These are phyloP conservation scores for Ettlia oleoabundans DNA, from an alignment of 139 green algal genomes.

Conservation along the genomic window DNA sequence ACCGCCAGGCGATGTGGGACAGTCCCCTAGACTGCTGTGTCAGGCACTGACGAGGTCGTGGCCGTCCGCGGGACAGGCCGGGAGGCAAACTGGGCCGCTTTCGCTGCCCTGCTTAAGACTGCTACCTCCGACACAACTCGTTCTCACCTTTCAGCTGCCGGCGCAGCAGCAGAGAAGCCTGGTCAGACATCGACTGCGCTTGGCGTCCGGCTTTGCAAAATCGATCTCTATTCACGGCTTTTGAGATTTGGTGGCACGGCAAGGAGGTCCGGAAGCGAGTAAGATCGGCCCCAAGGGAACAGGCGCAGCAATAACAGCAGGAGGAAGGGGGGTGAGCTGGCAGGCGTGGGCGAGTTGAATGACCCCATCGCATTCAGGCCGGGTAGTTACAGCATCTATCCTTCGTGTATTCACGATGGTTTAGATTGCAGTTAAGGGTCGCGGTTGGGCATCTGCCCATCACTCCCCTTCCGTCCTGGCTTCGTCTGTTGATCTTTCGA, in stretches of 20 bases:
- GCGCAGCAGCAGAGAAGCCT: slow-evolving; percentile 86
- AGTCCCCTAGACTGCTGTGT: no score
- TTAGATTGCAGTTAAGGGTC: background rate
- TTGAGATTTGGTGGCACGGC: no score
- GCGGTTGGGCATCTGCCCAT: background rate
- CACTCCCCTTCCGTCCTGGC: background rate
- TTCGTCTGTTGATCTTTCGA: background rate
- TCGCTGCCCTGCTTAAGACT: background rate
- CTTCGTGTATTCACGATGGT: background rate
- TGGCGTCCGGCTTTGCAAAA: background rate
- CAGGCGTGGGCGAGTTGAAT: no score
- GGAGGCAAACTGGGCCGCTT: background rate
- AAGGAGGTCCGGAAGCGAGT: no score
- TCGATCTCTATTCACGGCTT: no score
- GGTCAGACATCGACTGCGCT: slow-evolving; percentile 50
- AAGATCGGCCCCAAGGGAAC: no score
- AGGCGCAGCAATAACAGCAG: no score
- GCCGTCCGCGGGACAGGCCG: background rate
- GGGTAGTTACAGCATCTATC: no score
- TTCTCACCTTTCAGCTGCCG: slow-evolving; percentile 93
- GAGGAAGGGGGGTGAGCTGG: no score
- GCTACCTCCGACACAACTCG: no score
- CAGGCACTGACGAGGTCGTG: no score
- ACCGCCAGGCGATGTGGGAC: background rate
- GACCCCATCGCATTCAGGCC: no score